Conservation (phyloP, 2,329 filamentous ascomycete species). For the Penicillium sp. region DNA sequence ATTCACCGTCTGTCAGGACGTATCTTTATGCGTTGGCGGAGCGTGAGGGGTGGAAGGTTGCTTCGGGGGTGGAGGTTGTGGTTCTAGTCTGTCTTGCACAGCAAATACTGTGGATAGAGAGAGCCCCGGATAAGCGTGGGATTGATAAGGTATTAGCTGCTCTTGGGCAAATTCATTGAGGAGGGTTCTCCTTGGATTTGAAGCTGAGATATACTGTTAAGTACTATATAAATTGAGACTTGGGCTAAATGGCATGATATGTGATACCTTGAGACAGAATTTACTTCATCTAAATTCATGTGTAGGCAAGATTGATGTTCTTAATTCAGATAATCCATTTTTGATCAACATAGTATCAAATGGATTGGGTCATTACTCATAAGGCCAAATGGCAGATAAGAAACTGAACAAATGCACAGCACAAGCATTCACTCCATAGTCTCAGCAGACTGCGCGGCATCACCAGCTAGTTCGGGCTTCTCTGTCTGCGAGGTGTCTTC, state of each 20-base stretch:
- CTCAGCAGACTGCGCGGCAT: constrained; percentile 10
- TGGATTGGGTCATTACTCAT: constrained; percentile 25
- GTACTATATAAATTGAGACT: not conserved
- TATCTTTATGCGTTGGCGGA: not conserved
- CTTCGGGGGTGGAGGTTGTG: not conserved
- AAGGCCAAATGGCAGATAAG: constrained; percentile 17
- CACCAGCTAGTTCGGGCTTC: constrained; percentile 1
- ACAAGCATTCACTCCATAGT: constrained; percentile 8
- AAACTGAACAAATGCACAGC: constrained; percentile 1
- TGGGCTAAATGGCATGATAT: not conserved
- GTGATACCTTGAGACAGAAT: not conserved
- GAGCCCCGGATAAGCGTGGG: not conserved
- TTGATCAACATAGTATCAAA: constrained; percentile 5
- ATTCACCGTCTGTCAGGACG: not conserved
- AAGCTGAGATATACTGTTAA: too few relatives aligned
- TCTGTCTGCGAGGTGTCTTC: constrained; percentile 7
- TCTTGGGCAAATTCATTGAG: not conserved
- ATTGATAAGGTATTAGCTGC: not conserved
- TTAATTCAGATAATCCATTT: not conserved
- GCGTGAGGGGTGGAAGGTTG: not conserved
- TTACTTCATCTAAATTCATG: not conserved
- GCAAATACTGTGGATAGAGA: not conserved
- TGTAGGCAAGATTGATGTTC: not conserved
- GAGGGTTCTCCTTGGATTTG: too few relatives aligned
- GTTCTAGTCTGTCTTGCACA: not conserved